phyloP scores from a whole-genome alignment of 1,284 basidiomycete species.

The Amylostereum areolatum region DNA sequence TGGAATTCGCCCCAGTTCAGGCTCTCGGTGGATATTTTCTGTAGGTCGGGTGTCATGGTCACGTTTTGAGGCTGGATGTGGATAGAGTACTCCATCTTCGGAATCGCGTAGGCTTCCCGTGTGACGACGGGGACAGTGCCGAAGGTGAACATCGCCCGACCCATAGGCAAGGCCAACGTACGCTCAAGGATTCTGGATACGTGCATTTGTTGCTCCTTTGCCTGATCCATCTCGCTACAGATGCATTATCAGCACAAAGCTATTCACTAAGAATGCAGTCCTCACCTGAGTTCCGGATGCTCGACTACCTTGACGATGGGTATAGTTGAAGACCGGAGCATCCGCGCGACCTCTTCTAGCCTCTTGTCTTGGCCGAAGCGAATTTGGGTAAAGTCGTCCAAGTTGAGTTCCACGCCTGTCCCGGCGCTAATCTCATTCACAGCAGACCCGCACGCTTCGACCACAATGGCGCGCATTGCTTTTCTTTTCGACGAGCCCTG shows the following conservation, averaged over 20 bases:
- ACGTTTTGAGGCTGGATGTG: slow-evolving; percentile 68
- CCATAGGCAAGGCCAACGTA: slow-evolving; percentile 81
- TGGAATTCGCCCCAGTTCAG: slow-evolving; percentile 95
- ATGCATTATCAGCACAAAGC: not conserved
- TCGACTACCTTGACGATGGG: slow-evolving; percentile 65
- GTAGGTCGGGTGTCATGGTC: slow-evolving; percentile 54
- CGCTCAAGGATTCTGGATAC: slow-evolving; percentile 77
- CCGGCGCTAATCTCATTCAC: slow-evolving; percentile 48
- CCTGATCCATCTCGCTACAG: slow-evolving; percentile 70
- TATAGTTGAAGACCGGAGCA: slow-evolving; percentile 74
- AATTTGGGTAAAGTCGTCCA: slow-evolving; percentile 73
- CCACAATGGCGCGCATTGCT: slow-evolving; percentile 46
- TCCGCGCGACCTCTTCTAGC: slow-evolving; percentile 80
- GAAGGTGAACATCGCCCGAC: slow-evolving; percentile 85
- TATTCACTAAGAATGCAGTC: not conserved
- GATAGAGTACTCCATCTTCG: slow-evolving; percentile 76
- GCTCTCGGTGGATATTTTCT: slow-evolving; percentile 65
- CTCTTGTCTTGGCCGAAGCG: slow-evolving; percentile 84
- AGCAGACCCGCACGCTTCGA: slow-evolving; percentile 42
- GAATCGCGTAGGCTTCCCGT: slow-evolving; percentile 73
- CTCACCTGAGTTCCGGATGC: slow-evolving; percentile 68
- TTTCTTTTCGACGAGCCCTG: slow-evolving; percentile 33
- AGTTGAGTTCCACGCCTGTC: slow-evolving; percentile 65
- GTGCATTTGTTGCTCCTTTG: slow-evolving; percentile 76
- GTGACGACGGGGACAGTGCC: slow-evolving; percentile 67